Evolutionary conservation across 2,329 filamentous ascomycete species (phyloP), one percentile per base, ranked within the genome.

Genomic region (Fusarium sp.): DNA sequence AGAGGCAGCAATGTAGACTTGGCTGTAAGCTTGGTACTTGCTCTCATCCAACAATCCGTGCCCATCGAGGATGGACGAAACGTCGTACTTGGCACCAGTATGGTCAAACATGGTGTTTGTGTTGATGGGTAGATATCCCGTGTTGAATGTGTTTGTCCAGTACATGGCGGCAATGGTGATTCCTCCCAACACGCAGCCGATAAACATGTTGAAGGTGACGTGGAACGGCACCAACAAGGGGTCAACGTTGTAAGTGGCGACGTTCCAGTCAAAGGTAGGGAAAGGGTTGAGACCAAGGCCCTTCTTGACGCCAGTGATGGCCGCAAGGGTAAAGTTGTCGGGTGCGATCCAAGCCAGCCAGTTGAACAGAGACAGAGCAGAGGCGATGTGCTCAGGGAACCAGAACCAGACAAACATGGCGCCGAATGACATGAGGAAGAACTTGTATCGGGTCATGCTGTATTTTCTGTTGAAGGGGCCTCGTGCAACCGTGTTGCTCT

Each of bases 331-430:
- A 38, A 81, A 77, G 66, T 85, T 86, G 14, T 81, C 70, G 0
- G 87, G 87, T 0, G 84, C 80, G 62, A 90, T 89, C 87, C 87
- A 90, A 0, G 86, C 85, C 68, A 89, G 84, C 86, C 87, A 90
- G 78, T 84, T 87, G 77, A 90, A 89, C 33, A 82, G 78, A 6
- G 75, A 77, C 1, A 76, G 5, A 0, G 75, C 69, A 16, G 66
- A 59, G 2, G 62, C 67, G 5, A 77, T 77, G 2, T 74, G 58
- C 1, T 77, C 73, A 0, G 75, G 75, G 44, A 77, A 76, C 75
- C 75, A 77, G 24, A 77, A 77, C 64, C 69, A 77, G 6, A 76
- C 60, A 10, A 77, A 77, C 75, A 77, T 77, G 42, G 67, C 59
- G 1, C 11, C 67, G 16, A 73, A 77, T 0, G 73, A 56, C 1